Evolutionary conservation across 2,329 filamentous ascomycete species (phyloP).

Genomic region (Fusarium burgessii): DNA sequence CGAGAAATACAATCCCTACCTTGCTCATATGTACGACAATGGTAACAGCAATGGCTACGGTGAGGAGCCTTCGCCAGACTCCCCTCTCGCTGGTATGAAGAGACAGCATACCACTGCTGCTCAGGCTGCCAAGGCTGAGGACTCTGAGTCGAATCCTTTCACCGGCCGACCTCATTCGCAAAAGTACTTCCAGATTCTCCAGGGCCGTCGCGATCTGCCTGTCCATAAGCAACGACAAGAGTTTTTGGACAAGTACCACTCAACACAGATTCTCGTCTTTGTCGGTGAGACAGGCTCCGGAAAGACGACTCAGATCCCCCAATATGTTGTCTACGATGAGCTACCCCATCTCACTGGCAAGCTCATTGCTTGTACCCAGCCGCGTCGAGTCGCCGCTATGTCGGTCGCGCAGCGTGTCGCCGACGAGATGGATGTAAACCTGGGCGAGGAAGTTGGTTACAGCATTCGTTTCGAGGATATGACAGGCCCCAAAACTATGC

Average conservation of each 20-base stretch:
- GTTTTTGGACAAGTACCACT: constrained; percentile 92
- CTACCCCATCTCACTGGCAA: constrained; percentile 87
- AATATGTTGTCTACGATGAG: constrained; percentile 98
- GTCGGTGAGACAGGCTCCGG: constrained; percentile 99
- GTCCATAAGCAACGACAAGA: constrained; percentile 94
- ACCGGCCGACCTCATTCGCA: constrained; percentile 80
- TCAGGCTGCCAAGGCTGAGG: constrained; percentile 79
- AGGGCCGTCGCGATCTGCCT: constrained; percentile 84
- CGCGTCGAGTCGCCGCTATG: constrained; percentile 97
- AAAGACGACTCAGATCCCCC: constrained; percentile 98
- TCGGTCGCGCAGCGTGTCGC: constrained; percentile 98
- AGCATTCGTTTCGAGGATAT: constrained; percentile 99
- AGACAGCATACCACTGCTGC: constrained; percentile 84
- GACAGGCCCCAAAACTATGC: constrained; percentile 86
- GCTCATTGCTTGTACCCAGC: constrained; percentile 96
- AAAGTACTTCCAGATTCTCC: constrained; percentile 90
- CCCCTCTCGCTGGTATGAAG: constrained; percentile 74
- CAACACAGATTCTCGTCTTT: constrained; percentile 95
- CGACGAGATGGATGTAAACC: constrained; percentile 91
- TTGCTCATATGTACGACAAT: constrained; percentile 84
- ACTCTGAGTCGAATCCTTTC: constrained; percentile 87
- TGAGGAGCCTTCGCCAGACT: constrained; percentile 52
- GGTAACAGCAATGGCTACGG: constrained; percentile 58
- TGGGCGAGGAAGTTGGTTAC: constrained; percentile 97
- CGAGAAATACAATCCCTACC: constrained; percentile 79